Conservation (phyloP, 768 basidiomycete genomes). For the Suillus plorans region DNA sequence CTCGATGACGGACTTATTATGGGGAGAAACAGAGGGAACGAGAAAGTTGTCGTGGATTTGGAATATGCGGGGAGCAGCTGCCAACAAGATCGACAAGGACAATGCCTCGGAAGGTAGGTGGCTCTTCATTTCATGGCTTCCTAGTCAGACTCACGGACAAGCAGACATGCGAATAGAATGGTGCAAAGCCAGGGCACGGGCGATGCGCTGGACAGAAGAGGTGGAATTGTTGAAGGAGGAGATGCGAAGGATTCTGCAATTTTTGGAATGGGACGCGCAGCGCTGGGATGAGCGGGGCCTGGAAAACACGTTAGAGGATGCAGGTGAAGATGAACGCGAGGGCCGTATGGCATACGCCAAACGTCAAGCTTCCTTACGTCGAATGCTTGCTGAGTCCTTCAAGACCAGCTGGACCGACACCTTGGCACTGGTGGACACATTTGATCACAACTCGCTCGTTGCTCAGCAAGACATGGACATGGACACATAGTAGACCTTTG, state of each 20-base stretch:
- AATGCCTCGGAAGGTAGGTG: neutral
- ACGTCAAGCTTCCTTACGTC: neutral
- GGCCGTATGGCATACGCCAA: neutral
- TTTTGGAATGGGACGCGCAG: neutral
- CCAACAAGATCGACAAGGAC: neutral
- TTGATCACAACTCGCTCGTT: neutral
- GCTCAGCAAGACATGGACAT: neutral
- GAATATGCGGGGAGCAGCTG: neutral
- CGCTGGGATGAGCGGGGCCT: neutral
- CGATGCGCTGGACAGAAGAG: neutral
- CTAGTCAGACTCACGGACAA: neutral
- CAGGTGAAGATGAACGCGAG: neutral
- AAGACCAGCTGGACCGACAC: neutral
- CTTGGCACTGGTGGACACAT: neutral
- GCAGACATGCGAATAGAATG: neutral
- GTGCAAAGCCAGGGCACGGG: neutral
- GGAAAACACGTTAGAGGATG: neutral
- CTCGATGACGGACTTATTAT: neutral
- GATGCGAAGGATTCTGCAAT: neutral
- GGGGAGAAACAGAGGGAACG: conserved; percentile 8
- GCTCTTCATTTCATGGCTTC: neutral
- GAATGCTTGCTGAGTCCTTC: neutral
- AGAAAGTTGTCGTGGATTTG: conserved; percentile 15
- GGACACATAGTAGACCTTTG: no score
- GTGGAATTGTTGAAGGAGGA: neutral